Base-by-base conservation (phyloP, 208 protist species). In the Angomonas ambiguus region DNA sequence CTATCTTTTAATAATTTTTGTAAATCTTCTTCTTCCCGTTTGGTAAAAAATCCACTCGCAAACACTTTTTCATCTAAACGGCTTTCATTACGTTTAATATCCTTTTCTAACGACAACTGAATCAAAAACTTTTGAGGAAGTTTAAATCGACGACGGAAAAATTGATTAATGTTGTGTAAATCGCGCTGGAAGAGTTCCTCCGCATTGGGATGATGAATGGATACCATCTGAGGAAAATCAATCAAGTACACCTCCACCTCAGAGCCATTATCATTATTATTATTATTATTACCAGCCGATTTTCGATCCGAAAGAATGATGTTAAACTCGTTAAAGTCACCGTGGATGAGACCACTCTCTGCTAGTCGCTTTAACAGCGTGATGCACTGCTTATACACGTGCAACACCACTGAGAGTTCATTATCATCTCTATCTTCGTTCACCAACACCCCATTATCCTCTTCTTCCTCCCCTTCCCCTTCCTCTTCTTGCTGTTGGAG, bases 291-390 rank as follows among this genome's bases (percentile, higher is more conserved):
- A n/a, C 16, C 16, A 45, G 8, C 38, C 8, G 25, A 10, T 11
- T 93, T 82, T 2, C 98, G 83, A 2, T 98, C 87, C 16, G 82
- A 92, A 41, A 99, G 80, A 67, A 99, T 94, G 4, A 99, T 56
- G 75, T 99, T 99, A 81, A 99, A 99, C 79, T 99, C 98, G 76
- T 99, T 99, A 76, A 99, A 99, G 82, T 99, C 98, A 59, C 98
- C 88, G 76, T 99, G 98, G 48, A 99, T 96, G 18, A 99, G 85
- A 8, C 98, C 98, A 33, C 90, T 76, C 67, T 92, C 75, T 0
- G 93, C 97, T 2, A 99, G 82, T 68, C 85, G 80, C 22, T 98
- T 78, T 65, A 98, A 94, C 10, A 99, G 69, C 30, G 96, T 84
- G 28, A 99, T 85, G 27, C 97, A 83, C 10, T 91, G 66, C 6